Percentiles rank a stretch among this genome's conserved stretches.
Evolutionary conservation across 768 basidiomycete species (phyloP).

Genomic region (Auricularia cornea): DNA sequence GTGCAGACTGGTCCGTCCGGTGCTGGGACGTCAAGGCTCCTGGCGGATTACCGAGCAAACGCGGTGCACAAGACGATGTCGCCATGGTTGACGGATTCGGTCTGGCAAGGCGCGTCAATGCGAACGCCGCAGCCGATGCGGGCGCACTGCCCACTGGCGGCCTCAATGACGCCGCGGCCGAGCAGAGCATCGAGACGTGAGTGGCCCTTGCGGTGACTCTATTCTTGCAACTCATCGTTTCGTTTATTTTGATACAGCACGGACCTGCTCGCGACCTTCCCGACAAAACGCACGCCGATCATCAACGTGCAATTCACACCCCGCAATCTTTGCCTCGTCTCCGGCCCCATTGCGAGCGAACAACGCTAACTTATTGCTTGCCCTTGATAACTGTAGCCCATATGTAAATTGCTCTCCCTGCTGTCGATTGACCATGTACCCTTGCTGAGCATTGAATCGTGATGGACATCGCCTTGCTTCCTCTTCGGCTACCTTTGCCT

Average conservation of each 20-base stretch:
- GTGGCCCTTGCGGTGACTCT: slow-evolving; percentile 20
- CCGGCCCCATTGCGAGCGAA: slow-evolving; percentile 55
- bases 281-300: slow-evolving; percentile 93
- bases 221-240: background rate
- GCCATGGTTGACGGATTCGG: slow-evolving; percentile 12
- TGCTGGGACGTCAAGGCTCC: slow-evolving; percentile 91
- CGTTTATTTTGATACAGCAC: slow-evolving; percentile 34
- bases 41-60: slow-evolving; percentile 53
- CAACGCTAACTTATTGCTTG: slow-evolving; percentile 27
- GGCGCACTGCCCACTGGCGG: slow-evolving; percentile 24
- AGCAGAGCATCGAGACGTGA: slow-evolving; percentile 64
- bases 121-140: slow-evolving; percentile 40
- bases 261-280: slow-evolving; percentile 84
- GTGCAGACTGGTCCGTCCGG: slow-evolving; percentile 93
- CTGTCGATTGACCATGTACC: background rate
- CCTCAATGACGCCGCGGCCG: slow-evolving; percentile 34
- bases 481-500: background rate
- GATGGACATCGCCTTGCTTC: background rate
- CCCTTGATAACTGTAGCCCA: background rate
- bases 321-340: slow-evolving; percentile 85
- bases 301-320: slow-evolving; percentile 90
- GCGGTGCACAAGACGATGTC: slow-evolving; percentile 22
- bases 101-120: slow-evolving; percentile 17
- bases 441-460: background rate
- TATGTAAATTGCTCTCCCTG: background rate